phyloP scores from a whole-genome alignment of 495 filamentous ascomycete species.

The Xylaria acuta region DNA sequence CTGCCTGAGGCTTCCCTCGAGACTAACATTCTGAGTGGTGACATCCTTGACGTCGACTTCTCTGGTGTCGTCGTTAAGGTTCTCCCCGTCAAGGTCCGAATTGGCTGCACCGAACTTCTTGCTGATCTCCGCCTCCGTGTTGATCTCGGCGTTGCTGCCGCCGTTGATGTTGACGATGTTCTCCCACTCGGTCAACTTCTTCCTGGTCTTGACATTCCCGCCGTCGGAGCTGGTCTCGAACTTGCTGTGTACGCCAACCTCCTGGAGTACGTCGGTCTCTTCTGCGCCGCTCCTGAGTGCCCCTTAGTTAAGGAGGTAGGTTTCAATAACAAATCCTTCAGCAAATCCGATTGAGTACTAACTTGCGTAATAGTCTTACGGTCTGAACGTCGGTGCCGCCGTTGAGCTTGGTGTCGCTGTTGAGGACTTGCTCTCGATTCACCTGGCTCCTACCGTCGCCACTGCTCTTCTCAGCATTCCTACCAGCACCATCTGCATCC shows the following conservation, averaged over 20 bases:
- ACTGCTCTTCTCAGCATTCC: conserved; percentile 46
- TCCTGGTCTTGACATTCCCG: conserved; percentile 37
- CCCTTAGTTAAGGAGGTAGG: conserved; percentile 40
- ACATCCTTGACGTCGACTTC: conserved; percentile 44
- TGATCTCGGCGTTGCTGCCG: conserved; percentile 37
- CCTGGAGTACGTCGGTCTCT: conserved; percentile 49
- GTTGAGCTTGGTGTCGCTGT: conserved; percentile 44
- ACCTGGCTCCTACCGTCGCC: conserved; percentile 45
- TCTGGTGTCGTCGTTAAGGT: conserved; percentile 41
- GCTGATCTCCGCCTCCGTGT: conserved; percentile 43
- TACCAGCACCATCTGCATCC: conserved; percentile 44
- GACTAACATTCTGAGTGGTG: conserved; percentile 48
- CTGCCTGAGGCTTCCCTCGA: conserved; percentile 46
- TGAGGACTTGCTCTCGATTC: conserved; percentile 44
- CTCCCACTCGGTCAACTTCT: conserved; percentile 23
- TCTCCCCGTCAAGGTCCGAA: conserved; percentile 39
- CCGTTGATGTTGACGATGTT: conserved; percentile 34
- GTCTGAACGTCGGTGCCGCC: conserved; percentile 47
- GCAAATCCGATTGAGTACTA: neutral
- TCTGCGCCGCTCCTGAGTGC: conserved; percentile 40
- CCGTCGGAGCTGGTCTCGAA: conserved; percentile 49
- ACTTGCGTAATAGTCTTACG: conserved; percentile 30
- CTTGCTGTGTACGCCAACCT: conserved; percentile 51
- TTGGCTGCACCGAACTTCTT: conserved; percentile 42
- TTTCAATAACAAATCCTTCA: neutral